These are phyloP conservation scores for Amyloporia xantha DNA, from an alignment of 768 basidiomycete species.

Conservation along the genomic window DNA sequence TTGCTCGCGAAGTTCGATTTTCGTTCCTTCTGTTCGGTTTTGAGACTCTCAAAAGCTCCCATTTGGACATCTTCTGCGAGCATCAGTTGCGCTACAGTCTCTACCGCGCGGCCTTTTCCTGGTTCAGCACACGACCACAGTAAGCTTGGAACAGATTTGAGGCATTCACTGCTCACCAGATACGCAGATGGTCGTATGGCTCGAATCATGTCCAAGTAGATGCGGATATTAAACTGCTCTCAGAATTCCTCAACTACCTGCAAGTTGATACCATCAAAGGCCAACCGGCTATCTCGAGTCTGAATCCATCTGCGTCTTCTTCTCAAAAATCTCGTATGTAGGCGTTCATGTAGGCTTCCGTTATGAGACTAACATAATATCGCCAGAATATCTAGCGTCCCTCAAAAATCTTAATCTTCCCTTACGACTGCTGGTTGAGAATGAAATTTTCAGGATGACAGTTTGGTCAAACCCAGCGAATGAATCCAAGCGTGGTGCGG, in stretches of 20 bases:
- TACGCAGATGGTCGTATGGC: constrained; percentile 96
- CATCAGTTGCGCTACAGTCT: constrained; percentile 64
- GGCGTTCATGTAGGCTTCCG: background rate
- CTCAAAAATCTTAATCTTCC: constrained; percentile 68
- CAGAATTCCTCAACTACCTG: constrained; percentile 75
- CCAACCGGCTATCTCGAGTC: constrained; percentile 50
- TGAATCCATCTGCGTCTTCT: constrained; percentile 42
- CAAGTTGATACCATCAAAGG: constrained; percentile 68
- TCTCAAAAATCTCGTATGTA: constrained; percentile 23
- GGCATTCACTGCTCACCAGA: constrained; percentile 1
- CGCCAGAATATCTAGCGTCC: constrained; percentile 47
- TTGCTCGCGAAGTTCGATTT: constrained; percentile 87
- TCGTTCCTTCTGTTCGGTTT: constrained; percentile 91
- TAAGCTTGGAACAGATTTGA: constrained; percentile 39
- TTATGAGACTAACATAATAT: constrained; percentile 1
- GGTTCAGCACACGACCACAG: constrained; percentile 95
- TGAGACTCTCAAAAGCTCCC: constrained; percentile 83
- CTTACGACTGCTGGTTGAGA: constrained; percentile 80
- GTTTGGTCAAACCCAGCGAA: constrained; percentile 90
- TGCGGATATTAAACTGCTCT: constrained; percentile 80
- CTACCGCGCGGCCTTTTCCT: constrained; percentile 76
- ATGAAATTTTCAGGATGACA: constrained; percentile 76
- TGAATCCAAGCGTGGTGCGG: constrained; percentile 61
- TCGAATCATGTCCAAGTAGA: constrained; percentile 86
- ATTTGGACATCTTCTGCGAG: constrained; percentile 80